Evolutionary conservation across 2,329 filamentous ascomycete genomes (phyloP).

Genomic region (Grosmannia penicillata): DNA sequence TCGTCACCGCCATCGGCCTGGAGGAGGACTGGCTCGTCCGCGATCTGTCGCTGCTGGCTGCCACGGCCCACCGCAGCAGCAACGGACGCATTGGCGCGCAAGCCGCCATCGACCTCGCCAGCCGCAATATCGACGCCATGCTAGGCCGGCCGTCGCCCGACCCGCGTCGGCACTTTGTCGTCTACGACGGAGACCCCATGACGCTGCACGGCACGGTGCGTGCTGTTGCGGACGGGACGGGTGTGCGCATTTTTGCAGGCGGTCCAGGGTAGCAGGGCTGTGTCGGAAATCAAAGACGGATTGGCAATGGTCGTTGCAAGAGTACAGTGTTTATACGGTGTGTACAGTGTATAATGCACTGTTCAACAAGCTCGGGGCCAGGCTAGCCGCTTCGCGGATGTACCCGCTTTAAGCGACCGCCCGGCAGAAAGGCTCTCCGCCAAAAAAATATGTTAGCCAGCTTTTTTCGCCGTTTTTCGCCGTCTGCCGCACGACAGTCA

Average conservation of each 20-base stretch:
- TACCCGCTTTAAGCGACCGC: too few relatives aligned
- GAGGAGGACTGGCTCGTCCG: conserved; percentile 48
- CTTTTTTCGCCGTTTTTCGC: neutral
- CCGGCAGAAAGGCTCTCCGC: conserved; percentile 11
- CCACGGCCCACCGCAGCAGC: conserved; percentile 42
- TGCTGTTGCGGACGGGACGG: conserved; percentile 36
- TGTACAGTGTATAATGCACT: too few relatives aligned
- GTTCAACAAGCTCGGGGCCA: too few relatives aligned
- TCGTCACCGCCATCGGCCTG: conserved; percentile 41
- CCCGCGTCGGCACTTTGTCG: conserved; percentile 36
- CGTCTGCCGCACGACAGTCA: neutral
- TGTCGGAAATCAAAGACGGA: too few relatives aligned
- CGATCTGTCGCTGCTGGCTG: conserved; percentile 44
- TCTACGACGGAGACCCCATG: conserved; percentile 49
- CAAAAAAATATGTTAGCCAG: conserved; percentile 6
- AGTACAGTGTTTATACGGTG: too few relatives aligned
- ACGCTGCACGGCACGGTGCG: conserved; percentile 41
- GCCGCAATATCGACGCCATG: conserved; percentile 40
- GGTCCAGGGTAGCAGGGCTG: too few relatives aligned
- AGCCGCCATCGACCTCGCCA: conserved; percentile 41
- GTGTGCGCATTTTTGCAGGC: too few relatives aligned
- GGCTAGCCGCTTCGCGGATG: too few relatives aligned
- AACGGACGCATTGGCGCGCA: conserved; percentile 36
- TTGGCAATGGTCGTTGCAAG: too few relatives aligned
- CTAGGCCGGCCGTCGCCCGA: conserved; percentile 26